Conservation (phyloP, 2,329 filamentous ascomycete genomes). For the Aureobasidium sp. region DNA sequence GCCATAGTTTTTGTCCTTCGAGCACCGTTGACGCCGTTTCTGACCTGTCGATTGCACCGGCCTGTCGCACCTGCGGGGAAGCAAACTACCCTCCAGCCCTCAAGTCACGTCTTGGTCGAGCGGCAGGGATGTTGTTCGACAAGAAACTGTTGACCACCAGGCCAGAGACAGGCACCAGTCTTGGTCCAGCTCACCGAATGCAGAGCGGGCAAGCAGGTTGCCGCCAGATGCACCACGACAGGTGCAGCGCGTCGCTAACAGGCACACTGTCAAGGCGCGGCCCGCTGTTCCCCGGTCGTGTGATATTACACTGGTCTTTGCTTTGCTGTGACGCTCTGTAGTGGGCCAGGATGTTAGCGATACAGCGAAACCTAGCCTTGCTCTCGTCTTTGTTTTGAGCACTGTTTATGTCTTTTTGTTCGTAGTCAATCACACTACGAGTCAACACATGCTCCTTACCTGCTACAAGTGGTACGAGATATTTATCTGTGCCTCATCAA, state of each 20-base stretch:
- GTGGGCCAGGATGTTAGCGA: background rate
- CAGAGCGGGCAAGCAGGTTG: conserved; percentile 1
- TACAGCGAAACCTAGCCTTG: background rate
- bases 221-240: background rate
- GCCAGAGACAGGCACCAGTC: background rate
- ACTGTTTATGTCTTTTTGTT: background rate
- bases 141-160: background rate
- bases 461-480: background rate
- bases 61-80: conserved; percentile 2
- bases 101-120: background rate
- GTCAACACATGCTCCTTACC: background rate
- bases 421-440: background rate
- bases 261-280: conserved; percentile 2
- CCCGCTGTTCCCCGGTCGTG: background rate
- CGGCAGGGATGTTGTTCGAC: background rate
- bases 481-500: background rate
- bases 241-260: background rate
- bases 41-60: background rate
- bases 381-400: background rate
- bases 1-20: background rate
- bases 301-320: conserved; percentile 2
- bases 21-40: conserved; percentile 2
- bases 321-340: background rate
- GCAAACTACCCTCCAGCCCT: background rate
- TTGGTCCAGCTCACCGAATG: background rate